Percentiles rank a stretch among this genome's conserved stretches.
Conservation (phyloP, 352 stramenopile species). For the Peronospora tabacina region DNA sequence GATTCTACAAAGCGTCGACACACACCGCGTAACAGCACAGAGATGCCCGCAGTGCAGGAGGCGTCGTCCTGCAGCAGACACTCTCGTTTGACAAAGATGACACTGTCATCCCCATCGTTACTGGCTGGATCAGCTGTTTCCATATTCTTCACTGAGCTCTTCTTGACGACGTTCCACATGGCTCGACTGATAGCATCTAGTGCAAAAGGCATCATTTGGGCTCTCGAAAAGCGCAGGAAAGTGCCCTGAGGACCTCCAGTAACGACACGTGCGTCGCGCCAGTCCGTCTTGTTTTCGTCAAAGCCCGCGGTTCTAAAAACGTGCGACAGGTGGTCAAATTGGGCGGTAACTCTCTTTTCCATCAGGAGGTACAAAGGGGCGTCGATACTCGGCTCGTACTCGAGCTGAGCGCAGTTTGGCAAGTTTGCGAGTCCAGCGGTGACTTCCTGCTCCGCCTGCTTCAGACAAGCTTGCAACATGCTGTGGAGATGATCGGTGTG, state of each 20-base stretch:
- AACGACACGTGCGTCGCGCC: slow-evolving; percentile 17
- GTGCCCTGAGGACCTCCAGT: slow-evolving; percentile 17
- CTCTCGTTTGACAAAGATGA: slow-evolving; percentile 24
- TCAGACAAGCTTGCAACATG: slow-evolving; percentile 15
- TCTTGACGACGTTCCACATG: slow-evolving; percentile 18
- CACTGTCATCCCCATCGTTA: slow-evolving; percentile 2
- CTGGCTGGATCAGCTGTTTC: neutral
- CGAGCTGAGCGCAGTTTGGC: slow-evolving; percentile 3
- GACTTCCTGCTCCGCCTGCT: slow-evolving; percentile 9
- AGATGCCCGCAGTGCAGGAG: slow-evolving; percentile 5
- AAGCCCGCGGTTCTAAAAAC: slow-evolving; percentile 29
- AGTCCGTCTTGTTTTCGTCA: slow-evolving; percentile 12
- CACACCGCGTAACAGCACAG: slow-evolving; percentile 25
- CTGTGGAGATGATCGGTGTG: slow-evolving; percentile 7
- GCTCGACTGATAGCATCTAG: slow-evolving; percentile 18
- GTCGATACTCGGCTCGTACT: slow-evolving; percentile 27
- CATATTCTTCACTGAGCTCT: slow-evolving; percentile 21
- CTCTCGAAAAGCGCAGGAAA: slow-evolving; percentile 29
- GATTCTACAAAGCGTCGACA: slow-evolving; percentile 22
- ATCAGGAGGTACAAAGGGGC: slow-evolving; percentile 16
- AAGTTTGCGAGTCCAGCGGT: neutral
- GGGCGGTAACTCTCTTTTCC: slow-evolving; percentile 15
- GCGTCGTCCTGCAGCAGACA: slow-evolving; percentile 24
- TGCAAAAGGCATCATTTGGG: slow-evolving; percentile 25
- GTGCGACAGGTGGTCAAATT: slow-evolving; percentile 21